Conservation (phyloP, 1,139 yeast species). For the Taphrina pruni region DNA sequence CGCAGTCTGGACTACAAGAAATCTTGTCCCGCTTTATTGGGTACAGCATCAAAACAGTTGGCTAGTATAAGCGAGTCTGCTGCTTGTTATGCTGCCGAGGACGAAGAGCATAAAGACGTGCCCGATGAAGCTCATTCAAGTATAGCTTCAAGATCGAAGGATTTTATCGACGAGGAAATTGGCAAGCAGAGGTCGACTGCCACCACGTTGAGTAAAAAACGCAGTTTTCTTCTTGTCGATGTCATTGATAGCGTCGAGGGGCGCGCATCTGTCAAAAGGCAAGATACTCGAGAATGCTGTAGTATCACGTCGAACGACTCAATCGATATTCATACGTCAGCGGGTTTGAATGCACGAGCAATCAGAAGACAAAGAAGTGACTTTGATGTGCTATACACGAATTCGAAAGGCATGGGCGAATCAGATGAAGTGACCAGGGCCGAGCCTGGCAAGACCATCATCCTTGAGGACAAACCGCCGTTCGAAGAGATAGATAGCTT, state of each 20-base stretch:
- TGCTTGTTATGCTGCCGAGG: neutral
- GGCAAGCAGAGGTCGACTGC: neutral
- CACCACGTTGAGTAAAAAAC: conserved; percentile 12
- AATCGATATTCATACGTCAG: neutral
- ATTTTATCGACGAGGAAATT: neutral
- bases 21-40: conserved; percentile 34
- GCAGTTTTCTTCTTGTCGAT: conserved; percentile 31
- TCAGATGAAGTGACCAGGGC: neutral
- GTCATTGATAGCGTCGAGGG: conserved; percentile 34
- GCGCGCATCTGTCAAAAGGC: conserved; percentile 18
- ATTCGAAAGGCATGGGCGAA: neutral
- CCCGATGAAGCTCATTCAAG: neutral
- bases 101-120: neutral
- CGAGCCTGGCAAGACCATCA: neutral
- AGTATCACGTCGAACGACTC: conserved; percentile 6
- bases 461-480: neutral
- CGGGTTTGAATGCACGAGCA: neutral
- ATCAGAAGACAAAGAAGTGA: conserved; percentile 10
- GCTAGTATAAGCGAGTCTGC: conserved; percentile 10
- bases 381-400: conserved; percentile 19
- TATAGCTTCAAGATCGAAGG: neutral
- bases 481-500: neutral
- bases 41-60: conserved; percentile 30
- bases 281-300: neutral
- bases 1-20: conserved; percentile 21